Conservation (phyloP, 371 early-diverging fungal species). For the Apophysomyces elegans region DNA sequence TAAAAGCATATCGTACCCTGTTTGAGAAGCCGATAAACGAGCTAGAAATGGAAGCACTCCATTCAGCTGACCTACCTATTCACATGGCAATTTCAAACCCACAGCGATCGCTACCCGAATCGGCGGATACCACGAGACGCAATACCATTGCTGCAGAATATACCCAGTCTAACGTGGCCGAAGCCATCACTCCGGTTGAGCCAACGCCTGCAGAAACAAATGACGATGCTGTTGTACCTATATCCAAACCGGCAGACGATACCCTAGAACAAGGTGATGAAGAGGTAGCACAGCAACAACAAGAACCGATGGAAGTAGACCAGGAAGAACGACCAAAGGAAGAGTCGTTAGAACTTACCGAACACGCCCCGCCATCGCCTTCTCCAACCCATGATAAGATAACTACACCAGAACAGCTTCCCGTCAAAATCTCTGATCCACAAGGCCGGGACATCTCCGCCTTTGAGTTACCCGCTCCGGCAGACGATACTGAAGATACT, state of each 20-base stretch:
- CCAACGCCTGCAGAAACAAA: background rate
- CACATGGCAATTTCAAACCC: slow-evolving; percentile 13
- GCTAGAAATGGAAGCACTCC: slow-evolving; percentile 27
- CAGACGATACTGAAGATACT: background rate
- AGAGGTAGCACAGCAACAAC: slow-evolving; percentile 5
- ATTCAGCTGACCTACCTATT: slow-evolving; percentile 24
- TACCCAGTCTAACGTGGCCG: slow-evolving; percentile 11
- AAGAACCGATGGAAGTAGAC: slow-evolving; percentile 13
- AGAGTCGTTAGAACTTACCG: background rate
- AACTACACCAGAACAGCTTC: background rate
- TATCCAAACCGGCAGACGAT: slow-evolving; percentile 4
- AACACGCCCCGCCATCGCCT: background rate
- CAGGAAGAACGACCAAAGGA: slow-evolving; percentile 14
- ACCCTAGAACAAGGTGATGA: slow-evolving; percentile 7
- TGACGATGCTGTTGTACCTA: slow-evolving; percentile 4
- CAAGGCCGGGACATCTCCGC: slow-evolving; percentile 16
- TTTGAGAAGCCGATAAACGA: slow-evolving; percentile 32
- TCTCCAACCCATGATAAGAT: background rate
- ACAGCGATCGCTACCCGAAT: slow-evolving; percentile 13
- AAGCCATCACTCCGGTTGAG: background rate
- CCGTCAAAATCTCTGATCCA: background rate
- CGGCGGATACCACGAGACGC: slow-evolving; percentile 18
- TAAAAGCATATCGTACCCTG: slow-evolving; percentile 35
- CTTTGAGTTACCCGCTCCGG: slow-evolving; percentile 14
- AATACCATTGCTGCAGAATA: slow-evolving; percentile 24